Conservation (phyloP, 129 eudicot genomes). For the Dittrichia graveolens region DNA sequence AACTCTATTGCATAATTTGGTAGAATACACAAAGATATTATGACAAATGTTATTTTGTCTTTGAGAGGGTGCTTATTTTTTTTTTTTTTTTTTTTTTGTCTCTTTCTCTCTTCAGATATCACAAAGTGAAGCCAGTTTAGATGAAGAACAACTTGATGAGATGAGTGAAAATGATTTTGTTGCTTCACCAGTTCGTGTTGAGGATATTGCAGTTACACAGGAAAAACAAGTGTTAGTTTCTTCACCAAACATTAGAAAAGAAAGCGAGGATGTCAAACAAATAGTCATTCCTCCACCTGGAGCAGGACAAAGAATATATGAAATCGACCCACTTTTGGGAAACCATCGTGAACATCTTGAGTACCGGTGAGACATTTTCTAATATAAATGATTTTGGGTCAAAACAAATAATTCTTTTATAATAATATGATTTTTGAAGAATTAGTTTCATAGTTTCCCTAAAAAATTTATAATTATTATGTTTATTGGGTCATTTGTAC, state of each 20-base stretch:
- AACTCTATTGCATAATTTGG: not conserved
- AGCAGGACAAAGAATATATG: conserved; percentile 72
- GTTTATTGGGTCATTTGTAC: conserved; percentile 22
- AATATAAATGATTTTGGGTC: not conserved
- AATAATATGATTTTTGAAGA: too few relatives aligned
- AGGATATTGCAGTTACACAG: conserved; percentile 43
- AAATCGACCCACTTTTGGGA: conserved; percentile 76
- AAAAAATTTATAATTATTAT: not conserved
- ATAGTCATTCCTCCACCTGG: conserved; percentile 84
- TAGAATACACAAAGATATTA: conserved; percentile 5
- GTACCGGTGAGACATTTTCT: conserved; percentile 60
- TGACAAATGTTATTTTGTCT: not conserved
- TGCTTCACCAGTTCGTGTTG: conserved; percentile 41
- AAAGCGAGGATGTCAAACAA: conserved; percentile 48
- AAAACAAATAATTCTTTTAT: too few relatives aligned
- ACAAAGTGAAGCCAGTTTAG: conserved; percentile 36
- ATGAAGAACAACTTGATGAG: conserved; percentile 33
- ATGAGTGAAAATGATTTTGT: conserved; percentile 43
- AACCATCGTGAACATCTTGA: conserved; percentile 77
- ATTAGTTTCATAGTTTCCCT: not conserved
- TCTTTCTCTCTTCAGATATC: conserved; percentile 35
- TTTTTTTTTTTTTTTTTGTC: conserved; percentile 26
- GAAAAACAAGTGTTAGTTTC: conserved; percentile 36
- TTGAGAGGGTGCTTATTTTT: conserved; percentile 3
- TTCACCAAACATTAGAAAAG: conserved; percentile 47